Evolutionary conservation across 495 filamentous ascomycete genomes (phyloP), one percentile per base, ranked within the genome.

Genomic region (Astrothelium subdiscretum): DNA sequence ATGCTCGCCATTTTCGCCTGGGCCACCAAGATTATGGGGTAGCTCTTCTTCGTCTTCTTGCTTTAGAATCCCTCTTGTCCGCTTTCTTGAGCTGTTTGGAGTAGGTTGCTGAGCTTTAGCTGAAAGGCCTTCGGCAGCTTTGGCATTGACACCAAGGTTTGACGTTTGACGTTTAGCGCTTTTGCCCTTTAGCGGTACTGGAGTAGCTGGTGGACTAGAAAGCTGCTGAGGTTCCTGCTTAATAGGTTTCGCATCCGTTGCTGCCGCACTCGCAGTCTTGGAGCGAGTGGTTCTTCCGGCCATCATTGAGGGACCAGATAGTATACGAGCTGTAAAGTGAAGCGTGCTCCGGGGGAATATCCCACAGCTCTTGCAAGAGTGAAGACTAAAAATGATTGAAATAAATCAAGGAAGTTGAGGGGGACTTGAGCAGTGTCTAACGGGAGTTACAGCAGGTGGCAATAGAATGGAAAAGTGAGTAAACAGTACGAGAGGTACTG

Each of bases 21-120:
- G 61, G 5, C 64, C 69, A 3, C 69, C 68, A 1, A 75, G 61
- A 48, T 74, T 74, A 62, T 75, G 71, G 2, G 71, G 71, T 18
- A 75, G 66, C 32, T 71, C 70, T 38, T 70, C 71, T n/a, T 69
- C 60, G 31, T 72, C 64, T 18, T 68, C 60, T 31, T 38, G 51
- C 62, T 69, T 68, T 0, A 66, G 42, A 29, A 44, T 32, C 32
- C 66, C 52, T 57, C 72, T 66, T 12, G 60, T 38, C 3, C 71
- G 66, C 67, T 73, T 74, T 42, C 68, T 66, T 58, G 62, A 54
- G 52, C 52, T 62, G 13, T 64, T 63, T 13, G 64, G 66, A 31
- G 67, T 66, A 20, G 31, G 20, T 6, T 61, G 62, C 20, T 44
- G n/a, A 11, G 12, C 22, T 8, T 11, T 54, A 20, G 48, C 20